These are phyloP conservation scores for Apiospora marii DNA, from an alignment of 2,329 filamentous ascomycete genomes.

Conservation along the genomic window DNA sequence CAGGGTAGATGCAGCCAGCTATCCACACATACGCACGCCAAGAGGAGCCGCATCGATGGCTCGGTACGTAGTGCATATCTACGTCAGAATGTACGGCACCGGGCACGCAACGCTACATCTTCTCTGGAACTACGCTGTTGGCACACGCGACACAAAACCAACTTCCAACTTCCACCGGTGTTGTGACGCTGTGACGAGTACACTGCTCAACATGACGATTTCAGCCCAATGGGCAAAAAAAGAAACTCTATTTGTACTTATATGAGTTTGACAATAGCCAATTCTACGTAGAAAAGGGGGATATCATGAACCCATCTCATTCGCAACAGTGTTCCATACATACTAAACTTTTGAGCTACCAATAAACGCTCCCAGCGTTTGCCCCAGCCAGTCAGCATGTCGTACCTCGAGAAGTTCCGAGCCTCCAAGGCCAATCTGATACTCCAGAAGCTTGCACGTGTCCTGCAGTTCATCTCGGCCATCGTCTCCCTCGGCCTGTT, in stretches of 20 bases:
- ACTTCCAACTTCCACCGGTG: not conserved
- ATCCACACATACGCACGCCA: not conserved
- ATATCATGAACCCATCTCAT: not conserved
- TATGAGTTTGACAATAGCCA: not conserved
- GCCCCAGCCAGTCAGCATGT: slow-evolving; percentile 2
- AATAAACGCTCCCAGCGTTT: not conserved
- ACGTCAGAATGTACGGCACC: slow-evolving; percentile 5
- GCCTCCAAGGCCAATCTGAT: slow-evolving; percentile 30
- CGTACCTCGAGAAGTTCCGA: slow-evolving; percentile 20
- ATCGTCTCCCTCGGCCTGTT: slow-evolving; percentile 52
- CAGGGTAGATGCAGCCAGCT: not conserved
- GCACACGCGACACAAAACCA: not conserved
- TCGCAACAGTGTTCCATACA: not conserved
- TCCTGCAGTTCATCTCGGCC: slow-evolving; percentile 54
- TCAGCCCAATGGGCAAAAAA: not conserved
- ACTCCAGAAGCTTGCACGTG: slow-evolving; percentile 46
- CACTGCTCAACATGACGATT: not conserved
- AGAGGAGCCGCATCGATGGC: not conserved
- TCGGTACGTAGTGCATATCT: not conserved
- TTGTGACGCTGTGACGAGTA: not conserved
- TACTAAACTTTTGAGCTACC: not conserved
- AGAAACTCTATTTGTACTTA: not conserved
- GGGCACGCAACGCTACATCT: not conserved
- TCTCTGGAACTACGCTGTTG: not conserved
- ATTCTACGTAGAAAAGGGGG: not conserved